Evolutionary conservation across 257 asterid genomes (phyloP).

Genomic region (Solanum bukasovii): DNA sequence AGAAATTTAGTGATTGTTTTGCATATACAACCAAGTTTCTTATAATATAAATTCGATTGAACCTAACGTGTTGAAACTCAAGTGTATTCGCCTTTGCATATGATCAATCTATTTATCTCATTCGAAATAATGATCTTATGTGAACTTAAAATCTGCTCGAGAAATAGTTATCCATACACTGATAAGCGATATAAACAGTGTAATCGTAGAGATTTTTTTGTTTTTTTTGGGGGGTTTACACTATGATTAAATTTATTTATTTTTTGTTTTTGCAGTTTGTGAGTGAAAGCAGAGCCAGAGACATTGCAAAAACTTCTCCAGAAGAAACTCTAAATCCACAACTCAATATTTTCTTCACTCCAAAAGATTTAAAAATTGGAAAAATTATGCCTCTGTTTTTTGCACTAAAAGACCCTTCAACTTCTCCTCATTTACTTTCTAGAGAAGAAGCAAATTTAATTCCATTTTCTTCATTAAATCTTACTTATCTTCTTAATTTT

Average conservation of each 20-base stretch:
- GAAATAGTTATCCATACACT: background rate
- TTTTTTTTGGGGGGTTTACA: background rate
- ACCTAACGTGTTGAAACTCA: background rate
- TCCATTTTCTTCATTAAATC: slow-evolving; percentile 44
- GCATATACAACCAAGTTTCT: background rate
- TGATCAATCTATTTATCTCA: background rate
- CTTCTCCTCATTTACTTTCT: slow-evolving; percentile 53
- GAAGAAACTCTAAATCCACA: slow-evolving; percentile 29
- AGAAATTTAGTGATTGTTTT: background rate
- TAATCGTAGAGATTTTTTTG: background rate
- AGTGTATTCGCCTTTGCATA: background rate
- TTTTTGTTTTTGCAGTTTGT: slow-evolving; percentile 2
- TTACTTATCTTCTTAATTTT: slow-evolving; percentile 32
- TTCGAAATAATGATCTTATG: background rate
- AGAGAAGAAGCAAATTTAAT: slow-evolving; percentile 53
- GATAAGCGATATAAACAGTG: background rate
- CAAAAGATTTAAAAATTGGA: slow-evolving; percentile 35
- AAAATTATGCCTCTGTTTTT: slow-evolving; percentile 43
- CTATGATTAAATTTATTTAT: background rate
- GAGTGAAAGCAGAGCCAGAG: slow-evolving; percentile 2
- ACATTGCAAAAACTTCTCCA: background rate
- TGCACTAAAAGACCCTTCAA: slow-evolving; percentile 33
- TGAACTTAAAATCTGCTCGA: background rate
- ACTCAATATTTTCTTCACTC: slow-evolving; percentile 46
- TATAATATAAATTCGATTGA: background rate